Evolutionary conservation across 257 asterid species (phyloP).

Genomic region (Solanum piurae): DNA sequence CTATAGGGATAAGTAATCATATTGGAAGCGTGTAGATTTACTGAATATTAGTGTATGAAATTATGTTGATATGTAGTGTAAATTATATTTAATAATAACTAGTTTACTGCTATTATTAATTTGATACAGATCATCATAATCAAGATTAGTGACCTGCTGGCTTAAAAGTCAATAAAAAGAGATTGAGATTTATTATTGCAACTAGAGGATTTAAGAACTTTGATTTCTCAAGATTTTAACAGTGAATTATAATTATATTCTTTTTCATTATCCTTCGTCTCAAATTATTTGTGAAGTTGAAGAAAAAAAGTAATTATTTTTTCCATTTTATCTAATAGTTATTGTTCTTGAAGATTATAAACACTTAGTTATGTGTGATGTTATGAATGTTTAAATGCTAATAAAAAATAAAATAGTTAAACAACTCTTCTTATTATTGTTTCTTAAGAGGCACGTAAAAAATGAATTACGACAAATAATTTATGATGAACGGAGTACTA

Average conservation of each 20-base stretch:
- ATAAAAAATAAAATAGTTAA: background rate
- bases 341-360: background rate
- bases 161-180: background rate
- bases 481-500: too few relatives aligned
- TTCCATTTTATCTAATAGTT: too few relatives aligned
- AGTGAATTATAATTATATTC: background rate
- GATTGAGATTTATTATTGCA: background rate
- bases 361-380: background rate
- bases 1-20: constrained; percentile 28
- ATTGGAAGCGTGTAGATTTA: constrained; percentile 23
- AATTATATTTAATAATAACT: background rate
- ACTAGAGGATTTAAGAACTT: background rate
- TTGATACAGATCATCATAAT: background rate
- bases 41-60: background rate
- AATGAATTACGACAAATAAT: too few relatives aligned
- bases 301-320: too few relatives aligned
- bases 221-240: background rate
- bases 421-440: background rate
- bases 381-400: background rate
- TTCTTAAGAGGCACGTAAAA: background rate
- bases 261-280: background rate
- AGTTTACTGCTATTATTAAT: background rate
- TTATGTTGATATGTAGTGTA: background rate
- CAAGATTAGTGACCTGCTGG: background rate
- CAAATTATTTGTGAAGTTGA: background rate